phyloP scores from a whole-genome alignment of 805 yeast species.

The Cyberlindnera xylosilytica region DNA sequence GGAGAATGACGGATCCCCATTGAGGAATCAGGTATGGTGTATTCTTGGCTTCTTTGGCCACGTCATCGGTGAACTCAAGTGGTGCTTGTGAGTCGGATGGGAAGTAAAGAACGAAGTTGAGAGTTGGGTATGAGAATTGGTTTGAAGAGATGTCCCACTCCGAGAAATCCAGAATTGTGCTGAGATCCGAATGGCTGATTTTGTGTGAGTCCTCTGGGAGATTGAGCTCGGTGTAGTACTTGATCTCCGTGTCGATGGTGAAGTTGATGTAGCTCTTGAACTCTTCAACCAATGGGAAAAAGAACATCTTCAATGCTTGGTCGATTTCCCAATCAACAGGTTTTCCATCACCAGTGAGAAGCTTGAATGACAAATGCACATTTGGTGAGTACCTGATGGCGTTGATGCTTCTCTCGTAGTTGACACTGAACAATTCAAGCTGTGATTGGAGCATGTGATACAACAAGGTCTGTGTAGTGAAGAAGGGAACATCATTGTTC shows the following conservation, averaged over 20 bases:
- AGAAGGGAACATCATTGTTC: conserved; percentile 61
- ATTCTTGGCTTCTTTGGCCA: conserved; percentile 20
- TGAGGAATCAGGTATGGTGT: conserved; percentile 68
- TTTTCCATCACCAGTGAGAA: conserved; percentile 66
- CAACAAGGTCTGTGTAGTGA: conserved; percentile 49
- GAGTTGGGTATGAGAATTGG: conserved; percentile 57
- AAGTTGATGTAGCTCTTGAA: conserved; percentile 62
- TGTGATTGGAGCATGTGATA: conserved; percentile 45
- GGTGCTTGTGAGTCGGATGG: conserved; percentile 51
- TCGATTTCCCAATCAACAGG: conserved; percentile 76
- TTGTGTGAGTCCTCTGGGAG: conserved; percentile 29
- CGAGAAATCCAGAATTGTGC: conserved; percentile 79
- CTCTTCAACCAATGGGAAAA: conserved; percentile 52
- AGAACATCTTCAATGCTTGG: conserved; percentile 42
- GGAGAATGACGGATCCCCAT: conserved; percentile 70
- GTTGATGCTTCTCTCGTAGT: conserved; percentile 23
- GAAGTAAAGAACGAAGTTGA: conserved; percentile 68
- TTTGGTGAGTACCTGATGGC: conserved; percentile 46
- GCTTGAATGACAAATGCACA: conserved; percentile 72
- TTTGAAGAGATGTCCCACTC: conserved; percentile 71
- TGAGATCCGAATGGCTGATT: conserved; percentile 47
- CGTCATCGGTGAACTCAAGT: conserved; percentile 33
- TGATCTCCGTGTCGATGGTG: conserved; percentile 75
- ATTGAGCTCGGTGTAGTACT: conserved; percentile 48
- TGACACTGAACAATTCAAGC: conserved; percentile 27